Conservation (phyloP, 441 rosid genomes). For the Lepidium campestre region DNA sequence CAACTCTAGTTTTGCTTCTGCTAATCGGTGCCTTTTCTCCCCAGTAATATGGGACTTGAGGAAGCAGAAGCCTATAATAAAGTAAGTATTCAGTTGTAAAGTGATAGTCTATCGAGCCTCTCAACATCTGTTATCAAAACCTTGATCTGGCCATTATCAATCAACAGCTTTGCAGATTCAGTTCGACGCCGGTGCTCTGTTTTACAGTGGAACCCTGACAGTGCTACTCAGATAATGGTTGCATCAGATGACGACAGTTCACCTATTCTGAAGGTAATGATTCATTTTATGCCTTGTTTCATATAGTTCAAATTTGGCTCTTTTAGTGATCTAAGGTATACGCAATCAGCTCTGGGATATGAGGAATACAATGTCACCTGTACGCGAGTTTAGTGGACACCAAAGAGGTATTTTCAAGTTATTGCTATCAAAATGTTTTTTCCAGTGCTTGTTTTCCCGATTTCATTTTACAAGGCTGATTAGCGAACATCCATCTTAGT, state of each 20-base stretch:
- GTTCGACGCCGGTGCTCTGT: conserved; percentile 89
- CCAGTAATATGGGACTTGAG: conserved; percentile 97
- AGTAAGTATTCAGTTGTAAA: conserved; percentile 40
- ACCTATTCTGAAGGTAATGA: conserved; percentile 72
- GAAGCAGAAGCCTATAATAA: conserved; percentile 93
- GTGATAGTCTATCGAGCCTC: neutral
- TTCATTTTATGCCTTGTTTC: conserved; percentile 14
- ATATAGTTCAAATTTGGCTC: neutral
- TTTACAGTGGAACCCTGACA: conserved; percentile 99
- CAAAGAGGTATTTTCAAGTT: conserved; percentile 56
- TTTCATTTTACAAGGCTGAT: neutral
- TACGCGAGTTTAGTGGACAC: conserved; percentile 86
- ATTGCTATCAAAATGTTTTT: neutral
- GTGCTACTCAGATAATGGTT: conserved; percentile 95
- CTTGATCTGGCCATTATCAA: conserved; percentile 27
- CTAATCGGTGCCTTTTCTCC: conserved; percentile 1
- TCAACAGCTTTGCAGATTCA: conserved; percentile 83
- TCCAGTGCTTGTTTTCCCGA: neutral
- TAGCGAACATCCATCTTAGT: neutral
- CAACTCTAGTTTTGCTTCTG: neutral
- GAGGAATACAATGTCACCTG: conserved; percentile 86
- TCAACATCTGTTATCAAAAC: conserved; percentile 9
- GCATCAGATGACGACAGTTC: conserved; percentile 95
- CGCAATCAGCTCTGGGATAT: conserved; percentile 92
- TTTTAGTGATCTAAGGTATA: conserved; percentile 13